Evolutionary conservation across 306 rosid species (phyloP).

Genomic region (Corylus avellana): DNA sequence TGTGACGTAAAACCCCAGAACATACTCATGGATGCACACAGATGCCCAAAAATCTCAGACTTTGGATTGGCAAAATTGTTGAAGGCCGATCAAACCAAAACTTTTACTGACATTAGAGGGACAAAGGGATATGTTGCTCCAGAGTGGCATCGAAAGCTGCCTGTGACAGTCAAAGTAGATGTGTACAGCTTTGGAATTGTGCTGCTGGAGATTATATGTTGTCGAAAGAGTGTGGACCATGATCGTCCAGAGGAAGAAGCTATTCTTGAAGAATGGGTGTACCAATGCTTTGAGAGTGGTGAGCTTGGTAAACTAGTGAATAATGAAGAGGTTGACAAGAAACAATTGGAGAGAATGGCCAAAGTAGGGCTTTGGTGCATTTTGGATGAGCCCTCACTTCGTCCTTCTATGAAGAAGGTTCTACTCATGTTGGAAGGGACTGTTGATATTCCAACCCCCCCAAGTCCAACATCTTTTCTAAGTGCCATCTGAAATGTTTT

Average conservation of each 20-base stretch:
- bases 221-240: slow-evolving; percentile 18
- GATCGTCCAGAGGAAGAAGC: slow-evolving; percentile 24
- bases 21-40: slow-evolving; percentile 30
- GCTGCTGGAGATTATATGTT: slow-evolving; percentile 27
- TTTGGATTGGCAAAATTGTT: slow-evolving; percentile 37
- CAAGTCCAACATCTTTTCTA: neutral
- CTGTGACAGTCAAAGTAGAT: slow-evolving; percentile 28
- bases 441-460: slow-evolving; percentile 20
- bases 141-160: slow-evolving; percentile 29
- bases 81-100: slow-evolving; percentile 31
- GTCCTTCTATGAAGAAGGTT: slow-evolving; percentile 31
- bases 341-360: slow-evolving; percentile 20
- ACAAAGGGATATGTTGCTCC: slow-evolving; percentile 37
- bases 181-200: slow-evolving; percentile 38
- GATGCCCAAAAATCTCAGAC: slow-evolving; percentile 20
- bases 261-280: slow-evolving; percentile 26
- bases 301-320: slow-evolving; percentile 2
- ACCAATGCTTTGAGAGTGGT: slow-evolving; percentile 13
- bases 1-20: slow-evolving; percentile 42
- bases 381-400: slow-evolving; percentile 28
- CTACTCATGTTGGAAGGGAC: slow-evolving; percentile 32
- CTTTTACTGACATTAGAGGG: slow-evolving; percentile 34
- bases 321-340: slow-evolving; percentile 12
- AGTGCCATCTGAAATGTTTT: neutral
- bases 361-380: slow-evolving; percentile 37